Evolutionary conservation across 2,329 filamentous ascomycete genomes (phyloP).

Genomic region (Bisporella sp.): DNA sequence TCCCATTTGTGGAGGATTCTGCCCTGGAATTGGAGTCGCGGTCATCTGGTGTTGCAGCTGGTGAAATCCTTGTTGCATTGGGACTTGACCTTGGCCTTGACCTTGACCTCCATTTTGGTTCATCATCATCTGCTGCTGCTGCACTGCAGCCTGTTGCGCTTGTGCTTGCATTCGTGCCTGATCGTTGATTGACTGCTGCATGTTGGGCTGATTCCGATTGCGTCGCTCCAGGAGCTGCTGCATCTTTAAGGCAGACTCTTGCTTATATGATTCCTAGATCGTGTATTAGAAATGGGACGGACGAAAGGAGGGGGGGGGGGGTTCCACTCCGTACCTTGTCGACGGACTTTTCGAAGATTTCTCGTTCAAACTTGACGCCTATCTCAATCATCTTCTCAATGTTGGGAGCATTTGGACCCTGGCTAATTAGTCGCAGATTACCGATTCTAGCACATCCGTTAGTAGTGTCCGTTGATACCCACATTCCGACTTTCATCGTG

Average conservation of each 20-base stretch:
- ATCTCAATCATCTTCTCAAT: constrained; percentile 24
- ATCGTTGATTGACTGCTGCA: constrained; percentile 38
- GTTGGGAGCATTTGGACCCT: constrained; percentile 13
- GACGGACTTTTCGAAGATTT: constrained; percentile 21
- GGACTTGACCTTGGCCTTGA: constrained; percentile 39
- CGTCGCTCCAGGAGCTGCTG: constrained; percentile 22
- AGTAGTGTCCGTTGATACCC: neutral
- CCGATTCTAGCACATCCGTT: constrained; percentile 15
- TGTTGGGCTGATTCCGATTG: constrained; percentile 18
- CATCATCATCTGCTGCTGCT: constrained; percentile 47
- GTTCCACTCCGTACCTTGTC: constrained; percentile 18
- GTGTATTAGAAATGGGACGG: constrained; percentile 8
- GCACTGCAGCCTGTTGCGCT: constrained; percentile 31
- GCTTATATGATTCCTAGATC: constrained; percentile 21
- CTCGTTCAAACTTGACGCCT: constrained; percentile 24
- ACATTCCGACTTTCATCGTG: constrained; percentile 4
- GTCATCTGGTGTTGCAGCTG: constrained; percentile 54
- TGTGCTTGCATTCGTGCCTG: constrained; percentile 32
- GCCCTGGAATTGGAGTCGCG: constrained; percentile 43
- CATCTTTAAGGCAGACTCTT: constrained; percentile 19
- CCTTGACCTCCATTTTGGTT: constrained; percentile 43
- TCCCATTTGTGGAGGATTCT: constrained; percentile 26
- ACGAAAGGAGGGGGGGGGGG: neutral
- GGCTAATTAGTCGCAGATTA: constrained; percentile 21
- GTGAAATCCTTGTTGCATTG: constrained; percentile 47